Base-by-base conservation (phyloP, 2,329 filamentous ascomycete genomes). In the Drechslerella coelobrocha region DNA sequence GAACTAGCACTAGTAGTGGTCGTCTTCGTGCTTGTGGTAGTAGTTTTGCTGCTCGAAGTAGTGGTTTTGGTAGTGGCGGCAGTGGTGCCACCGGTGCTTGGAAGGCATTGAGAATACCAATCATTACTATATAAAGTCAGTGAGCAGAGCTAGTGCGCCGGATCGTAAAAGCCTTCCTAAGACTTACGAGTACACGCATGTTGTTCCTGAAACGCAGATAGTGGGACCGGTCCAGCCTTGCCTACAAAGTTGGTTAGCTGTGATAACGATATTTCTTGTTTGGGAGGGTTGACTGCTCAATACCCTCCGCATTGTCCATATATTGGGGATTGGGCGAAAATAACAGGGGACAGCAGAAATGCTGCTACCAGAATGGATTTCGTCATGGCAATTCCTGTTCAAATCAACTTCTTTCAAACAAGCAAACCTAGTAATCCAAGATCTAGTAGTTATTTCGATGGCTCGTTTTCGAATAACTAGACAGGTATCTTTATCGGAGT, bases 281-380 rank as follows among this genome's bases (percentile, higher is more conserved):
- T 9, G 17, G 19, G n/a, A 34, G n/a, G n/a, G n/a, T n/a, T n/a
- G 17, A 23, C 5, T 37, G 50, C 4, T 47, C 29, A 29, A 34
- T 61, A 68, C 62, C 62, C 62, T 68, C 62, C 62, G 27, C 62
- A 68, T 29, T 68, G 62, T 27, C 62, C 62, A 34, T 68, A 68
- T n/a, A 68, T 47, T 23, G 62, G 62, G 8, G 62, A 17, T 23
- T 66, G 62, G 19, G 62, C 62, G 19, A 60, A 23, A 7, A 55
- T 50, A 17, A 47, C 41, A 6, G 54, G 55, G 14, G 54, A 41
- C 21, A 68, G 41, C 47, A 68, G 31, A 23, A 68, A 50, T 47
- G 55, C 62, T 24, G 50, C 62, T 3, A 61, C 39, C 12, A 68
- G 29, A 19, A 55, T 68, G 9, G 54, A 48, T 6, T 50, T 48